Evolutionary conservation across 805 yeast species (phyloP), one percentile per base, ranked within the genome.

Genomic region (Sugiyamaella qingdaonensis): DNA sequence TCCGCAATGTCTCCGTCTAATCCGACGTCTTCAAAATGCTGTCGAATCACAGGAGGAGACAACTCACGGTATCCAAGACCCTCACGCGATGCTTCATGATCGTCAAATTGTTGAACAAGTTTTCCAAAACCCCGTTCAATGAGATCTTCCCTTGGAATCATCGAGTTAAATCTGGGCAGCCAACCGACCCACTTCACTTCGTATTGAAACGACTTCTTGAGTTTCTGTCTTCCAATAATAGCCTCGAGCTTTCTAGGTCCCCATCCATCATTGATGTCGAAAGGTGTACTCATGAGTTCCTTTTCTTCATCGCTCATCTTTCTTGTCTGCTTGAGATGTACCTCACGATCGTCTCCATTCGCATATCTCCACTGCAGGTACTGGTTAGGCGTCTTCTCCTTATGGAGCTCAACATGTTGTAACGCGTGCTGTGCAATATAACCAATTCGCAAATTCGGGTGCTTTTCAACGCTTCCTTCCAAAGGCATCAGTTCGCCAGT

Each of bases 401-500:
- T 89, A 74, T 92, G 99, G 75, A 86, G 85, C 70, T 94, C 96
- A 55, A 92, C 98, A 67, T 92, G 98, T 73, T 90, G 96, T 68
- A 92, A 81, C 34, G 99, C 98, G 66, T 92, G 98, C 77, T 92
- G 99, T 18, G 98, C 98, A 76, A 92, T 94, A 76, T 92, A 92
- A 55, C 98, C 99, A 64, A 92, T 89, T 78, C 99, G 90, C 74
- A 94, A 78, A 73, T 92, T 92, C 59, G 98, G 98, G 76, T 92
- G 99, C 72, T 94, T 94, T 75, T 94, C 97, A 53, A 92, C 97
- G 57, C 82, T 84, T 65, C 99, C 99, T 54, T 74, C 78, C 58
- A 82, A 78, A 19, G 99, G 97, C 52, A 87, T 80, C 54, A 89
- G 76, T 72, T 92, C 99, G 60, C 88, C 99, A 9, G 98, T 94